Percentiles rank a stretch among this genome's conserved stretches.
Conservation (phyloP, 148 eudicot species). For the Nepenthes gracilis region DNA sequence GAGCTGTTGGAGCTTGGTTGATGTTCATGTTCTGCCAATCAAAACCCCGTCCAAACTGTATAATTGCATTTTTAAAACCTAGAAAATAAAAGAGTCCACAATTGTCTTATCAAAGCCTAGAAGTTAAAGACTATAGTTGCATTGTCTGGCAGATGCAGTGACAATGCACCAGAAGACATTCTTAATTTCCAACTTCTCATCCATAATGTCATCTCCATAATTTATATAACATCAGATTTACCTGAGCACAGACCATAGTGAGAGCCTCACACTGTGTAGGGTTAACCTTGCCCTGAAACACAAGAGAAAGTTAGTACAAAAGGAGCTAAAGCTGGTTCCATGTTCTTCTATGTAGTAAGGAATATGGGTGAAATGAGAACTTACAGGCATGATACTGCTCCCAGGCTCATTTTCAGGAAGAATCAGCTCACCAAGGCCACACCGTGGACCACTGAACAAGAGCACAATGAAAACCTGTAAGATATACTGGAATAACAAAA, state of each 20-base stretch:
- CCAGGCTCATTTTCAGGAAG: slow-evolving; percentile 99
- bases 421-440: slow-evolving; percentile 93
- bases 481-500: neutral
- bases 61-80: no score
- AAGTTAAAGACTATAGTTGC: neutral
- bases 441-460: slow-evolving; percentile 82
- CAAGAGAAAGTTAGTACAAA: slow-evolving; percentile 4
- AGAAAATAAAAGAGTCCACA: no score
- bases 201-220: neutral
- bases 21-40: no score
- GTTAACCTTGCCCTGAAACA: slow-evolving; percentile 81
- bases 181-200: neutral
- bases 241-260: slow-evolving; percentile 99
- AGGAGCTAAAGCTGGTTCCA: slow-evolving; percentile 1
- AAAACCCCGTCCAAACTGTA: no score
- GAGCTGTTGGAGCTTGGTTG: no score
- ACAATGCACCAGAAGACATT: neutral
- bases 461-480: slow-evolving; percentile 8
- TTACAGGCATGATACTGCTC: slow-evolving; percentile 99
- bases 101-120: neutral
- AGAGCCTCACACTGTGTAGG: slow-evolving; percentile 99
- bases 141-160: neutral
- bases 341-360: neutral
- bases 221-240: slow-evolving; percentile 11
- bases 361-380: neutral